Base-by-base conservation (phyloP, 345 rosid genomes). In the Eucalyptus erythrocorys region DNA sequence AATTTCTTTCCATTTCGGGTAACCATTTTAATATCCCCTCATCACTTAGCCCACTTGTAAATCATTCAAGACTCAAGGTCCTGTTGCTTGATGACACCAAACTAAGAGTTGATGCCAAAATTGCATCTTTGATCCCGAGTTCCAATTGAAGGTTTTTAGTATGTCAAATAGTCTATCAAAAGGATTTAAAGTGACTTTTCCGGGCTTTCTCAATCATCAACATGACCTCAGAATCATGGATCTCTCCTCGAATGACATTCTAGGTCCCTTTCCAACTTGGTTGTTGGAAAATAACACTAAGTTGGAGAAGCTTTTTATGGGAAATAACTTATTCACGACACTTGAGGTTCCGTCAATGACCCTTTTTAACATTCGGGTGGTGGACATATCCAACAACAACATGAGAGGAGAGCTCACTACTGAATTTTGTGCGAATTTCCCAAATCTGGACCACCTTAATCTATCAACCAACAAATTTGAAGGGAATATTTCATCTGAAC, bases 221-320 rank as follows among this genome's bases (percentile, higher is more conserved):
- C 22, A 55, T 22, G 61, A 55, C 27, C 12, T 22, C 0, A 55
- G 12, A 21, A 4, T 22, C 12, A 8, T 55, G 0, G 61, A 55
- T 4, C 27, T 55, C 27, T 55, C 61, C 27, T 22, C 27, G 1
- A 55, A 55, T 55, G 61, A 22, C 61, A 55, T 55, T 55, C 3
- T 1, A 0, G 13, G 61, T 55, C 27, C 61, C 27, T 55, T 55
- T 55, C 61, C 27, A 8, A 2, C 27, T 55, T 55, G 61, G 27
- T 55, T 55, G 59, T 55, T 55, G 27, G 61, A 55, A 4, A 55
- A 55, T 0, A 55, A 22, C 5, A 55, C 61, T 55, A 55, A 9
- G 27, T 4, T 22, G 3, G 11, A 22, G 0, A 0, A 0, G 1
- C 13, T 9, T 55, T 1, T 21, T 55, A 55, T 55, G 61, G 5